These are phyloP conservation scores for Musa acuminata DNA, from an alignment of 176 grass and related monocot species.

Conservation along the genomic window DNA sequence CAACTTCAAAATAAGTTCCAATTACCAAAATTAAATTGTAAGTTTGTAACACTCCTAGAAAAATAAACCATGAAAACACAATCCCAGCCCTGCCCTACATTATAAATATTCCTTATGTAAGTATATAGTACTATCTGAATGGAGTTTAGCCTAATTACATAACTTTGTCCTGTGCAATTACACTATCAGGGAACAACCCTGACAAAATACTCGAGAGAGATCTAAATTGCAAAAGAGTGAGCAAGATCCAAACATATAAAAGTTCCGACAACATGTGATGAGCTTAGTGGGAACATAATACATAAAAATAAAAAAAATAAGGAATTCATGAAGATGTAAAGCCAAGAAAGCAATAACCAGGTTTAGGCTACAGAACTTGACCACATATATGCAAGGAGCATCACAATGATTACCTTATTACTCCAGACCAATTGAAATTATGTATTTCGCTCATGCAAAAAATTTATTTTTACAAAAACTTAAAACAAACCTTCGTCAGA, in stretches of 20 bases:
- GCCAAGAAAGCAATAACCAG: neutral
- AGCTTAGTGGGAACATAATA: no score
- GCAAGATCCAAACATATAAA: neutral
- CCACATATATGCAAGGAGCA: no score
- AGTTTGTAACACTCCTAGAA: neutral
- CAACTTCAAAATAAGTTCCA: no score
- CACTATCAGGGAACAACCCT: neutral
- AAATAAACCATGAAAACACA: neutral
- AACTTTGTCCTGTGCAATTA: neutral
- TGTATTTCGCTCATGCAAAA: no score
- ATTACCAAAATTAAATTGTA: neutral
- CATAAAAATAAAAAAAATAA: no score
- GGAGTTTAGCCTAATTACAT: neutral
- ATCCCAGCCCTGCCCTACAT: neutral
- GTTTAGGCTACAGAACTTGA: neutral
- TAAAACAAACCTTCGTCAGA: slow-evolving; percentile 58
- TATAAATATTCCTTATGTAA: neutral
- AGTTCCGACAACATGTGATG: neutral
- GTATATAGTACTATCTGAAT: neutral
- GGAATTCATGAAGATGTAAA: no score
- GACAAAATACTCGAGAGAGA: neutral
- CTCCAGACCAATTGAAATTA: no score
- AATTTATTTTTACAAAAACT: no score
- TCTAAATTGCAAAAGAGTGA: neutral
- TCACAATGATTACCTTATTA: no score